Evolutionary conservation across 305 asterid species (phyloP).

Genomic region (Andrographis paniculata): DNA sequence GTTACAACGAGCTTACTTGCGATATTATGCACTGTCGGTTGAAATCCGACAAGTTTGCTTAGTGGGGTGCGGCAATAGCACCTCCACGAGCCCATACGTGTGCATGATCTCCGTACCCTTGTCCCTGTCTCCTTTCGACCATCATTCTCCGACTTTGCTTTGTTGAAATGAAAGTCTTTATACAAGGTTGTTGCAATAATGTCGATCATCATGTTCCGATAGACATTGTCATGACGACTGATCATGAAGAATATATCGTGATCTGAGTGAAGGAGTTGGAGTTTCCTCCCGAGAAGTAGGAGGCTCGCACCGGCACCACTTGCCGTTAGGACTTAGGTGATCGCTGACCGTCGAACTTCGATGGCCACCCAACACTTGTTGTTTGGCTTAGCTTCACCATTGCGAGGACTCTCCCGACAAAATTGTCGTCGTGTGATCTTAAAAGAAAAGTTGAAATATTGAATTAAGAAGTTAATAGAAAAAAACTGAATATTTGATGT

Average conservation of each 20-base stretch:
- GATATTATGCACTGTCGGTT: slow-evolving; percentile 67
- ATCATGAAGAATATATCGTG: slow-evolving; percentile 45
- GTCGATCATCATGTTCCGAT: slow-evolving; percentile 52
- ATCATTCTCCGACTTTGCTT: slow-evolving; percentile 17
- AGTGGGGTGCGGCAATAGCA: slow-evolving; percentile 31
- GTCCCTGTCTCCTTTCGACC: slow-evolving; percentile 17
- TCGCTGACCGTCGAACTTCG: slow-evolving; percentile 42
- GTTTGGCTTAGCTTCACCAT: no score
- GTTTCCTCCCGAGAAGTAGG: slow-evolving; percentile 42
- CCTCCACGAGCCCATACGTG: slow-evolving; percentile 39
- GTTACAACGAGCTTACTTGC: slow-evolving; percentile 30
- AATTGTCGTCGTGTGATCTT: no score
- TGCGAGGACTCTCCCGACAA: no score
- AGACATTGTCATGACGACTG: slow-evolving; percentile 52
- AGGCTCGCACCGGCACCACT: slow-evolving; percentile 48
- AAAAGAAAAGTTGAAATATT: no score
- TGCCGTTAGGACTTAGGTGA: slow-evolving; percentile 33
- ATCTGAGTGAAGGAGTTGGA: no score
- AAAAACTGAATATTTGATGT: no score
- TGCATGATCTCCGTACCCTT: no score
- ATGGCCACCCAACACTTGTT: no score
- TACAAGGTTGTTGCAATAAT: slow-evolving; percentile 41
- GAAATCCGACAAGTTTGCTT: slow-evolving; percentile 21
- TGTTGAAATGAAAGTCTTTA: slow-evolving; percentile 22
- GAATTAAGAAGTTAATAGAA: no score